A percentile compares a stretch with the other conserved stretches of the same genome.
Evolutionary conservation across 2,329 filamentous ascomycete species (phyloP).

Genomic region (Fusarium miscanthi): DNA sequence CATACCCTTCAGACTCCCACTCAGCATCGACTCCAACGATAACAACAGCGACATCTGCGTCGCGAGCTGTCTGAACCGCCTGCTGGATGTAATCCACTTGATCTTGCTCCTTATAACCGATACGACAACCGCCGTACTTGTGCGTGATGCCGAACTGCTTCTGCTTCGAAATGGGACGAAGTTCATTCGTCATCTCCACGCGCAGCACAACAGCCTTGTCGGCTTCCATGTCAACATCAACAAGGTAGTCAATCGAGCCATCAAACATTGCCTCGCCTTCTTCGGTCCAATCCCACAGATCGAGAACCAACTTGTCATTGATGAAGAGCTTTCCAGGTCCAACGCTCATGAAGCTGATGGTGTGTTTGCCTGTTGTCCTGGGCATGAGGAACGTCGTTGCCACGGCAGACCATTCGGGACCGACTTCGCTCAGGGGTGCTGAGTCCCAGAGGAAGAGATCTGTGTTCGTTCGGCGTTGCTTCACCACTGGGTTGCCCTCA

Average conservation of each 20-base stretch:
- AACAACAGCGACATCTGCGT: constrained; percentile 74
- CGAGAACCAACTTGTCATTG: constrained; percentile 68
- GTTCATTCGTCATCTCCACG: constrained; percentile 66
- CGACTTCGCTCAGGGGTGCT: constrained; percentile 68
- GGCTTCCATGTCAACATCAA: constrained; percentile 69
- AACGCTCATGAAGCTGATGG: constrained; percentile 74
- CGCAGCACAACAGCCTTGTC: constrained; percentile 68
- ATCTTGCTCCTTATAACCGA: constrained; percentile 76
- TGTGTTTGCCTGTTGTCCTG: constrained; percentile 69
- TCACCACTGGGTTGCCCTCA: constrained; percentile 64
- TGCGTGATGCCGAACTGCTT: constrained; percentile 67
- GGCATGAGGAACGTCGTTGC: constrained; percentile 71
- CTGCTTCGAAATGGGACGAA: constrained; percentile 70
- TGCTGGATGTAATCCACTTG: constrained; percentile 70
- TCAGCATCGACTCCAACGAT: constrained; percentile 77
- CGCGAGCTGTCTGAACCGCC: constrained; percentile 70
- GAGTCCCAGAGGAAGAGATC: constrained; percentile 79
- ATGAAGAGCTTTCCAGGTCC: constrained; percentile 72
- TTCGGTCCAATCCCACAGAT: constrained; percentile 77
- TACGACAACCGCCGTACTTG: constrained; percentile 76
- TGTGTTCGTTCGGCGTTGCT: constrained; percentile 70
- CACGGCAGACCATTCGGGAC: constrained; percentile 72
- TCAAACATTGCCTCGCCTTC: constrained; percentile 79
- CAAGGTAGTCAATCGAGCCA: constrained; percentile 72
- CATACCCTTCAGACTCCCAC: constrained; percentile 81